phyloP scores from a whole-genome alignment of 805 yeast species.

The Metschnikowia dekortorum region DNA sequence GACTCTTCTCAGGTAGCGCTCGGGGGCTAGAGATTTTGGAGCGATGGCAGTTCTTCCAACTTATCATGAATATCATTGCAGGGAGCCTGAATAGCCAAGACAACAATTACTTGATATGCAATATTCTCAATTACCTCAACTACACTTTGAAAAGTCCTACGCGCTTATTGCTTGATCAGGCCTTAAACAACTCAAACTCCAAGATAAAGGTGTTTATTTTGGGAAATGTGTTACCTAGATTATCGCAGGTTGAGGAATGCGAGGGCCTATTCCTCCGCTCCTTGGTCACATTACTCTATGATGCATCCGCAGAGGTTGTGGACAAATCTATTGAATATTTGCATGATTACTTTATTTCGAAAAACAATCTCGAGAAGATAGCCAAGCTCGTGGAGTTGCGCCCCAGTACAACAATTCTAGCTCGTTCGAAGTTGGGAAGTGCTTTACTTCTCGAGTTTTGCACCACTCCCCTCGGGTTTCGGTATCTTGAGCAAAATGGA shows the following conservation, averaged over 20 bases:
- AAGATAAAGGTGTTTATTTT: conserved; percentile 57
- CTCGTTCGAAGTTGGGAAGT: conserved; percentile 26
- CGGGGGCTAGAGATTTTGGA: conserved; percentile 68
- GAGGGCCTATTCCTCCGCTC: conserved; percentile 48
- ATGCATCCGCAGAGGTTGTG: conserved; percentile 32
- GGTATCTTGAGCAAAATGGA: conserved; percentile 51
- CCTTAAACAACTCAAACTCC: conserved; percentile 52
- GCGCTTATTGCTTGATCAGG: conserved; percentile 60
- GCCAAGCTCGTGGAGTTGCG: conserved; percentile 46
- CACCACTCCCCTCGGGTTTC: conserved; percentile 65
- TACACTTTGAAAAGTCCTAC: conserved; percentile 60
- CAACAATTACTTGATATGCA: conserved; percentile 48
- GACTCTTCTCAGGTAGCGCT: conserved; percentile 56
- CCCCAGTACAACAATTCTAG: conserved; percentile 49
- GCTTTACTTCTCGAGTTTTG: conserved; percentile 59
- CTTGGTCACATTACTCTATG: conserved; percentile 67
- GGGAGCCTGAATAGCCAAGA: conserved; percentile 28
- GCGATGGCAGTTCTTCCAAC: conserved; percentile 81
- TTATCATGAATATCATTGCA: conserved; percentile 66
- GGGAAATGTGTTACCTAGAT: conserved; percentile 39
- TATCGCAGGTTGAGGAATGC: conserved; percentile 33
- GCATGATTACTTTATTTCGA: conserved; percentile 16
- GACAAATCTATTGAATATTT: conserved; percentile 19
- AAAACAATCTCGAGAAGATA: conserved; percentile 36
- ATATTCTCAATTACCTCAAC: conserved; percentile 60